Evolutionary conservation across 1,284 basidiomycete species (phyloP).

Genomic region (Sphagnurus paluster): DNA sequence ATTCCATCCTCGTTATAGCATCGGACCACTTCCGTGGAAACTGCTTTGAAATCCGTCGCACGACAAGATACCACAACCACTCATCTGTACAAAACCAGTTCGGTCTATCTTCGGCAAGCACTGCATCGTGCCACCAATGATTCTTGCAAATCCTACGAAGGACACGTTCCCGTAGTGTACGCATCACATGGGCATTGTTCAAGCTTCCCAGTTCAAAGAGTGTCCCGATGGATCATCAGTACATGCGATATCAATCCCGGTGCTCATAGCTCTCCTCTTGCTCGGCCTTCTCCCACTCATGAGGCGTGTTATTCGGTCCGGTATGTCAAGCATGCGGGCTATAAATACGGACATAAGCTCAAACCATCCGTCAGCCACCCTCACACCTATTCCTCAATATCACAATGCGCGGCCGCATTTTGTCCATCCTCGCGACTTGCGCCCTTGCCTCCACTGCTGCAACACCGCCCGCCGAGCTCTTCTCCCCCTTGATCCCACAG

Average conservation of each 20-base stretch:
- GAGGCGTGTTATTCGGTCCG: slow-evolving; percentile 17
- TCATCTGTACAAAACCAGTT: slow-evolving; percentile 1
- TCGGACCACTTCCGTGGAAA: no score
- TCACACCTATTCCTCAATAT: no score
- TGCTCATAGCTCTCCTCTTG: neutral
- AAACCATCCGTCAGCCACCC: neutral
- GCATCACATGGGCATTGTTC: slow-evolving; percentile 12
- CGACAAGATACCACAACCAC: no score
- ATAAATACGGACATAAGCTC: neutral
- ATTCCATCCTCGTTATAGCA: no score
- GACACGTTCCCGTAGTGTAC: neutral
- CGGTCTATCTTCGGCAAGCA: neutral
- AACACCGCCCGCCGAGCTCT: slow-evolving; percentile 43
- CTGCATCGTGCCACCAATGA: neutral
- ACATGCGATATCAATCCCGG: neutral
- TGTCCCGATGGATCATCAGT: no score
- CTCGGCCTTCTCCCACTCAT: slow-evolving; percentile 3
- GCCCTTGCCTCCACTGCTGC: slow-evolving; percentile 14
- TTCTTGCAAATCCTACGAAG: neutral
- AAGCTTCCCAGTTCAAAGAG: slow-evolving; percentile 7
- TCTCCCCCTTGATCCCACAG: slow-evolving; percentile 52
- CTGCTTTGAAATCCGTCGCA: no score
- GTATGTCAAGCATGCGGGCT: neutral
- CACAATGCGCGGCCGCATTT: neutral
- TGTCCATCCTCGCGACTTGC: slow-evolving; percentile 11